phyloP scores from a whole-genome alignment of 148 eudicot genomes.

The Salicornia ramosissima region DNA sequence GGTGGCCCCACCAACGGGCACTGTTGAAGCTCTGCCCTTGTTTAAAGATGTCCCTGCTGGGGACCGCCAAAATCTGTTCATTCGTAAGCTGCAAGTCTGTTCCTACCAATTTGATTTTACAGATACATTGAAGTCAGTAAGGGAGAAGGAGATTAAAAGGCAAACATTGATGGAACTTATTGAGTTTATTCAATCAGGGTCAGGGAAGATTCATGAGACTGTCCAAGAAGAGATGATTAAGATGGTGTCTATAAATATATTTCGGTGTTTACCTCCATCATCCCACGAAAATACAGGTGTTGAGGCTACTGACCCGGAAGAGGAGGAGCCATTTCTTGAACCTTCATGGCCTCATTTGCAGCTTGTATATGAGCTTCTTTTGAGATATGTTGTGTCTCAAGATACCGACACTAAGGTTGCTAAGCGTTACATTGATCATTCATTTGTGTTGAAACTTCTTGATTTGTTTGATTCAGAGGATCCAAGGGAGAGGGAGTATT shows the following conservation, averaged over 20 bases:
- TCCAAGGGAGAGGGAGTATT: conserved; percentile 61
- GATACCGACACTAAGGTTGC: conserved; percentile 70
- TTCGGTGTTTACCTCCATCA: conserved; percentile 59
- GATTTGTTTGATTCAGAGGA: conserved; percentile 74
- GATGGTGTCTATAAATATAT: conserved; percentile 61
- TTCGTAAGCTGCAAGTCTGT: conserved; percentile 54
- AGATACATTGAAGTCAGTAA: conserved; percentile 49
- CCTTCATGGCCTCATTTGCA: conserved; percentile 79
- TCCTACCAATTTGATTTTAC: conserved; percentile 53
- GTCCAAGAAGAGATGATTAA: conserved; percentile 62
- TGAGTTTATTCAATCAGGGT: conserved; percentile 58
- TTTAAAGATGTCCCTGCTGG: conserved; percentile 49
- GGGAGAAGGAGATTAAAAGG: conserved; percentile 71
- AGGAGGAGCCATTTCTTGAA: conserved; percentile 63
- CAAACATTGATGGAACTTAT: conserved; percentile 57
- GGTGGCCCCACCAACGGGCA: conserved; percentile 26
- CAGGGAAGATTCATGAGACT: conserved; percentile 51
- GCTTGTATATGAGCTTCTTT: conserved; percentile 58
- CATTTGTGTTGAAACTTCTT: conserved; percentile 55
- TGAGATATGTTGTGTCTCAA: conserved; percentile 61
- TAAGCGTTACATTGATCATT: conserved; percentile 62
- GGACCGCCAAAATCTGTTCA: conserved; percentile 53
- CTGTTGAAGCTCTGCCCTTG: conserved; percentile 53
- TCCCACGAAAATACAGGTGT: conserved; percentile 59
- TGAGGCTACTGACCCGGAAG: conserved; percentile 53